Conservation (phyloP, 2,329 filamentous ascomycete species). For the Colletotrichum phormii region DNA sequence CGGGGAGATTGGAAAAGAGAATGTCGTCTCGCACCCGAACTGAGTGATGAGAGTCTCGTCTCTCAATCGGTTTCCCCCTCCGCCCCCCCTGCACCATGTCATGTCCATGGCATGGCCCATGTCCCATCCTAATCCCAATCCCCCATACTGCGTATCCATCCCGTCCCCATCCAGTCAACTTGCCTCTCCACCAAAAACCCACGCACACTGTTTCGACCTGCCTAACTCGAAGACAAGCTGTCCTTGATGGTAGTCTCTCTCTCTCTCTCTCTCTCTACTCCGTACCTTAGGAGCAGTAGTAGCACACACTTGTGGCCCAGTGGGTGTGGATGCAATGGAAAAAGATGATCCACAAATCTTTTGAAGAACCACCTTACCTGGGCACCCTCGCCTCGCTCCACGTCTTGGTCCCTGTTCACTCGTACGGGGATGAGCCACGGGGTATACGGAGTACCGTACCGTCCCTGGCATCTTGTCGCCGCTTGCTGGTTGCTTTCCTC, state of each 20-base stretch:
- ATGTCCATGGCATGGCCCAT: neutral
- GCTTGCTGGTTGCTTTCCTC: neutral
- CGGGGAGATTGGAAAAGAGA: neutral
- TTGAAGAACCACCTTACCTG: neutral
- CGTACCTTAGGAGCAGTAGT: too few relatives aligned
- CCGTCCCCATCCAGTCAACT: neutral
- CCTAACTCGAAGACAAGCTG: slow-evolving; percentile 22
- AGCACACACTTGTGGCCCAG: too few relatives aligned
- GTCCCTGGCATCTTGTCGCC: neutral
- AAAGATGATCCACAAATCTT: slow-evolving; percentile 5
- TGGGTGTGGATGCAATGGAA: slow-evolving; percentile 9
- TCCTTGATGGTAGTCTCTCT: slow-evolving; percentile 3
- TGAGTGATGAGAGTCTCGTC: neutral
- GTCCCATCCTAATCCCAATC: neutral
- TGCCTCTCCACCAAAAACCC: neutral
- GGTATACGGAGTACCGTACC: neutral
- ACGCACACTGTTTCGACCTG: slow-evolving; percentile 30
- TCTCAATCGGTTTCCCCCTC: too few relatives aligned
- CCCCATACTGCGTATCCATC: neutral
- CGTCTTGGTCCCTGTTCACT: neutral
- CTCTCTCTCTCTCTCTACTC: too few relatives aligned
- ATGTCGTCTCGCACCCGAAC: too few relatives aligned
- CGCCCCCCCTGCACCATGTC: too few relatives aligned
- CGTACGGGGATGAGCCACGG: slow-evolving; percentile 3
- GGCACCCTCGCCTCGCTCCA: too few relatives aligned